phyloP scores from a whole-genome alignment of 495 filamentous ascomycete genomes.

The Stereocaulon alpinum region DNA sequence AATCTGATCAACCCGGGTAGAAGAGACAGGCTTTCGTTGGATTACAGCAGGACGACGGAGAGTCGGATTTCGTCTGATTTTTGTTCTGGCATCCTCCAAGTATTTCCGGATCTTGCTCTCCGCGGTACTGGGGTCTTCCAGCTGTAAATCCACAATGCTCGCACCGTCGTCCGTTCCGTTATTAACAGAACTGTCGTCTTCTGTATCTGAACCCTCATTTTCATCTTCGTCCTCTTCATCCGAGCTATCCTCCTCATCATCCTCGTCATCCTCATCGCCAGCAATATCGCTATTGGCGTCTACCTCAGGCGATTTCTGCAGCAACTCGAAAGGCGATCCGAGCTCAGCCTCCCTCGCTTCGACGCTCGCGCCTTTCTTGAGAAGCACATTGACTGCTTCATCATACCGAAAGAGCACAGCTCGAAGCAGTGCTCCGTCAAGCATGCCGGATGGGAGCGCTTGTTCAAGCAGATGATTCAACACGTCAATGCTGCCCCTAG shows the following conservation, averaged over 20 bases:
- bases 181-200: too few species aligned
- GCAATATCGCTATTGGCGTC: slow-evolving; percentile 11
- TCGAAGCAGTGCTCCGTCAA: slow-evolving; percentile 12
- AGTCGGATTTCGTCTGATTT: slow-evolving; percentile 11
- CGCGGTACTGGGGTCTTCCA: slow-evolving; percentile 11
- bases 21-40: background rate
- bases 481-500: background rate
- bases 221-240: slow-evolving; percentile 6
- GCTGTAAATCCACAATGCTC: slow-evolving; percentile 8
- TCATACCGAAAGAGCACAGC: slow-evolving; percentile 9
- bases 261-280: slow-evolving; percentile 14
- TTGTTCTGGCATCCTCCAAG: slow-evolving; percentile 12
- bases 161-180: too few species aligned
- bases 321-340: slow-evolving; percentile 10
- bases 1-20: too few species aligned
- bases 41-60: slow-evolving; percentile 4
- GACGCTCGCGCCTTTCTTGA: slow-evolving; percentile 16
- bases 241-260: slow-evolving; percentile 1
- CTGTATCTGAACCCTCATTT: background rate
- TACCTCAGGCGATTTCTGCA: background rate
- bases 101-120: slow-evolving; percentile 16
- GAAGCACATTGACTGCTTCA: slow-evolving; percentile 11
- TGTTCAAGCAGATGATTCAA: slow-evolving; percentile 10
- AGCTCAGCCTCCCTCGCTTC: slow-evolving; percentile 11
- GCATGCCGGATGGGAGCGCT: slow-evolving; percentile 6